These are phyloP conservation scores for Parmelia sp. DNA, from an alignment of 495 filamentous ascomycete species.

Conservation along the genomic window DNA sequence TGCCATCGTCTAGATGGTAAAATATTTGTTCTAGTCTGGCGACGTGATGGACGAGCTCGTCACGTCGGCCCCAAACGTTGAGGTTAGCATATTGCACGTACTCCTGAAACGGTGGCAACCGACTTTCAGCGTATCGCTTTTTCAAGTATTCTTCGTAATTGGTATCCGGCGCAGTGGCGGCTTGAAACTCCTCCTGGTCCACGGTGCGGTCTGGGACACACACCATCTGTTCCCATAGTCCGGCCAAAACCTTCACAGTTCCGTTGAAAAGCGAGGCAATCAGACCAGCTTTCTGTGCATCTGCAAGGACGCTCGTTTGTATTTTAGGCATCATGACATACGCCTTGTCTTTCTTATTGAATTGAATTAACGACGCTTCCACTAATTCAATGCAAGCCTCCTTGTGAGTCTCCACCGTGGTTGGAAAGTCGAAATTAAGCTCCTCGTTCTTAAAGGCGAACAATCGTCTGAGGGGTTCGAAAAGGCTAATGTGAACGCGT, in stretches of 20 bases:
- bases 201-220: background rate
- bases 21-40: background rate
- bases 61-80: conserved; percentile 8
- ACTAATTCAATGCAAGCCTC: background rate
- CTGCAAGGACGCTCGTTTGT: background rate
- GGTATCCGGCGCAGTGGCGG: background rate
- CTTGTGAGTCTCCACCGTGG: background rate
- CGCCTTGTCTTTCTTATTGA: background rate
- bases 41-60: conserved; percentile 4
- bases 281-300: background rate
- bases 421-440: background rate
- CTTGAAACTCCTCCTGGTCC: background rate
- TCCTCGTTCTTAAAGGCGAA: background rate
- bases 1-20: background rate
- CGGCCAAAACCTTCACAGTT: background rate
- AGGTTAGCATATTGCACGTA: background rate
- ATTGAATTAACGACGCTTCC: background rate
- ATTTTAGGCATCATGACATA: background rate
- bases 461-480: background rate
- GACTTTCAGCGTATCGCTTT: background rate
- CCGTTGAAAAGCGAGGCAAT: background rate
- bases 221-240: background rate
- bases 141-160: background rate
- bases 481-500: background rate
- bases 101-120: background rate